A percentile compares a stretch with the other conserved stretches of the same genome.
Conservation (phyloP, 179 eudicot species). For the Actinidia arguta region DNA sequence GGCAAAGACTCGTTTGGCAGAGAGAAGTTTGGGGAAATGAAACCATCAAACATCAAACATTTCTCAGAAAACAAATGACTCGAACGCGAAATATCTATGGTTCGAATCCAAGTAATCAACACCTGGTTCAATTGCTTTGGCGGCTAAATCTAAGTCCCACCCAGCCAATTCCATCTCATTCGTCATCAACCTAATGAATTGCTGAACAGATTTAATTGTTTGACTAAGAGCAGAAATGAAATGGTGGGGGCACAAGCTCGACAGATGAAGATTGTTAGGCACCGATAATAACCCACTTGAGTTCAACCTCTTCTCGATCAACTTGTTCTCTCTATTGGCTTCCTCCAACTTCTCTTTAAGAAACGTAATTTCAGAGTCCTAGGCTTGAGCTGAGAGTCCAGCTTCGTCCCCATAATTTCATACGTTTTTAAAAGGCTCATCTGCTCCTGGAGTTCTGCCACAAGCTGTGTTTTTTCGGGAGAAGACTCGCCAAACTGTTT, state of each 20-base stretch:
- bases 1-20: conserved; percentile 29
- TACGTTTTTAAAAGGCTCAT: conserved; percentile 69
- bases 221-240: conserved; percentile 56
- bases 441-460: conserved; percentile 89
- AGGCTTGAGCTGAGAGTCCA: conserved; percentile 65
- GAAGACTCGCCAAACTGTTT: conserved; percentile 54
- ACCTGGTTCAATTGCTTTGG: conserved; percentile 64
- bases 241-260: conserved; percentile 49
- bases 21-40: conserved; percentile 47
- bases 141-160: conserved; percentile 85
- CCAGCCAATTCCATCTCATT: conserved; percentile 73
- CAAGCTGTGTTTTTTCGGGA: conserved; percentile 52
- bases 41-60: conserved; percentile 71
- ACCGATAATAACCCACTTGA: conserved; percentile 57
- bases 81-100: conserved; percentile 58
- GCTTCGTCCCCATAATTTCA: conserved; percentile 73
- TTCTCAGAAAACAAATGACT: conserved; percentile 48
- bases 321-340: conserved; percentile 41
- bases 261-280: conserved; percentile 38
- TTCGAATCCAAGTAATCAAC: conserved; percentile 38
- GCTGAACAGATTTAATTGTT: conserved; percentile 56
- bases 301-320: conserved; percentile 63
- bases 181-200: conserved; percentile 62
- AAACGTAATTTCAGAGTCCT: conserved; percentile 54
- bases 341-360: conserved; percentile 60